These are phyloP conservation scores for Linum tenue DNA, from an alignment of 345 rosid genomes.

Conservation along the genomic window DNA sequence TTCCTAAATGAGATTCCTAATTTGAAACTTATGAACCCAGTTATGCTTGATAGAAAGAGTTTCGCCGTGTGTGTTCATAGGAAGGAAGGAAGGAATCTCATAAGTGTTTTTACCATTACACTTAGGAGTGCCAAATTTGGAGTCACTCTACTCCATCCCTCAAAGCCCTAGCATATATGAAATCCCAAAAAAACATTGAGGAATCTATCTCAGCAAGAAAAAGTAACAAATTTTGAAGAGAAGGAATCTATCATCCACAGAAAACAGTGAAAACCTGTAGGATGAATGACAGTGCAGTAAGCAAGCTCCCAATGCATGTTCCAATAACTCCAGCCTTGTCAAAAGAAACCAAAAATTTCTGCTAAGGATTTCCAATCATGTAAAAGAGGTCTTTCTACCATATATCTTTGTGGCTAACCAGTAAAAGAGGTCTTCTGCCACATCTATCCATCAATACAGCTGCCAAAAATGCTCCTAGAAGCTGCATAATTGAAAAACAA, in stretches of 20 bases:
- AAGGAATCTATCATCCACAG: background rate
- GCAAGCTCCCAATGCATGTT: background rate
- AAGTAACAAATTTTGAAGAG: too few species aligned
- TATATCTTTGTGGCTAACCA: background rate
- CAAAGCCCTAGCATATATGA: background rate
- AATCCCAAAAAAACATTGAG: background rate
- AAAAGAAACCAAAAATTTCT: too few species aligned
- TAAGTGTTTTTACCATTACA: background rate
- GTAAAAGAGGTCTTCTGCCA: conserved; percentile 3
- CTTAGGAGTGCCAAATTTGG: background rate
- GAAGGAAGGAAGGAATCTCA: too few species aligned
- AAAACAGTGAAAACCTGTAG: background rate
- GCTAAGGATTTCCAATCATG: too few species aligned
- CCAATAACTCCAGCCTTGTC: background rate
- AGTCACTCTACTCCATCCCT: background rate
- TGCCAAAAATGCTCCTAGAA: background rate
- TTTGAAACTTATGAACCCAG: too few species aligned
- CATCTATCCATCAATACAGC: background rate
- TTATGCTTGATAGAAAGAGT: too few species aligned
- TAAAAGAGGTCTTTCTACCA: too few species aligned
- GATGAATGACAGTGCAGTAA: conserved; percentile 1
- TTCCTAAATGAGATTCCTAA: too few species aligned
- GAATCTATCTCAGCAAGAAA: too few species aligned
- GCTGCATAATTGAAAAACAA: background rate
- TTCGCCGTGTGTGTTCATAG: too few species aligned